Conservation (phyloP, 768 basidiomycete species). For the Crassisporium funariophilum region DNA sequence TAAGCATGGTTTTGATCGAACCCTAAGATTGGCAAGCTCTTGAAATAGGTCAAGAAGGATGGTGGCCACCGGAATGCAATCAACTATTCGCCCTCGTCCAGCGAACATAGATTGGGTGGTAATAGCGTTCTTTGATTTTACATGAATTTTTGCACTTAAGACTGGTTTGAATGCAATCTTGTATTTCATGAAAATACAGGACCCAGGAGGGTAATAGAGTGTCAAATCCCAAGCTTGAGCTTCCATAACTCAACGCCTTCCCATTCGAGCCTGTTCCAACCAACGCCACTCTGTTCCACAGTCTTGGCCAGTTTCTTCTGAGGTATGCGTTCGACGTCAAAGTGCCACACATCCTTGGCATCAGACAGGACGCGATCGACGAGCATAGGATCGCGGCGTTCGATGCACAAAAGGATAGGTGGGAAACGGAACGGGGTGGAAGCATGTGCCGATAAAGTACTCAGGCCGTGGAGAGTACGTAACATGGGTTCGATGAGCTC, state of each 20-base stretch:
- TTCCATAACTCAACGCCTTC: slow-evolving; percentile 84
- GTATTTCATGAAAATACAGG: no score
- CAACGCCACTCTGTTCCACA: slow-evolving; percentile 55
- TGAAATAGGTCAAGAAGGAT: not conserved
- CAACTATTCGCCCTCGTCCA: no score
- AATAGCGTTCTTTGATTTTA: no score
- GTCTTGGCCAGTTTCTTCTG: slow-evolving; percentile 60
- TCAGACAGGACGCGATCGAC: slow-evolving; percentile 59
- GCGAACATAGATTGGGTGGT: no score
- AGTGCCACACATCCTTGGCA: slow-evolving; percentile 58
- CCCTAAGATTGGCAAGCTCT: slow-evolving; percentile 50
- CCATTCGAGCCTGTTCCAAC: slow-evolving; percentile 75
- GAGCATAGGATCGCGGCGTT: slow-evolving; percentile 73
- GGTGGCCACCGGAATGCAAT: no score
- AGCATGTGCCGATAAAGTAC: slow-evolving; percentile 34
- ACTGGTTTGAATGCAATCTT: no score
- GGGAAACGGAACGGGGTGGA: slow-evolving; percentile 40
- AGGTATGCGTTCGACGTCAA: slow-evolving; percentile 59
- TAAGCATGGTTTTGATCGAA: slow-evolving; percentile 76
- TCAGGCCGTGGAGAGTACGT: slow-evolving; percentile 61
- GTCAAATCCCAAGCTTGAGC: slow-evolving; percentile 31
- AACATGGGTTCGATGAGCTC: slow-evolving; percentile 70
- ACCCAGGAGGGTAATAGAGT: slow-evolving; percentile 3
- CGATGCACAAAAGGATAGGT: slow-evolving; percentile 65
- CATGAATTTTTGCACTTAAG: no score